These are phyloP conservation scores for Ogataea neopini DNA, from an alignment of 805 yeast species.

Conservation along the genomic window DNA sequence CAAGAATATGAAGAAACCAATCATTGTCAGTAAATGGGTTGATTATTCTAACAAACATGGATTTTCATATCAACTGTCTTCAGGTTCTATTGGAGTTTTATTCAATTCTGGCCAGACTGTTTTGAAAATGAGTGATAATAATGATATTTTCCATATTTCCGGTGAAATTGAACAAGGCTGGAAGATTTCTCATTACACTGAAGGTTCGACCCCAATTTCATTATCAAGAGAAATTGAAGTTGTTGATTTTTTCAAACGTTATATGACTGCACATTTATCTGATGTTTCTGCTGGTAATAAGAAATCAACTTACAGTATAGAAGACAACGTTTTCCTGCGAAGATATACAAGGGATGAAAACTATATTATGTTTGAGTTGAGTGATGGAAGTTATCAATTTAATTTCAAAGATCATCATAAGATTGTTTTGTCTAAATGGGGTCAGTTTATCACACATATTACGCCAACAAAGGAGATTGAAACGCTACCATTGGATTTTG, in stretches of 20 bases:
- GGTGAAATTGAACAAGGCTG: slow-evolving; percentile 52
- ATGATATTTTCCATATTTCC: slow-evolving; percentile 64
- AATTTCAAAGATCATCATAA: slow-evolving; percentile 96
- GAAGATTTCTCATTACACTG: slow-evolving; percentile 50
- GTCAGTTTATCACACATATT: slow-evolving; percentile 75
- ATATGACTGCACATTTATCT: slow-evolving; percentile 88
- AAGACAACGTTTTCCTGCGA: slow-evolving; percentile 74
- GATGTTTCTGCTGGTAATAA: slow-evolving; percentile 70
- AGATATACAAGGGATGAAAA: slow-evolving; percentile 77
- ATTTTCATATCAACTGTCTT: slow-evolving; percentile 86
- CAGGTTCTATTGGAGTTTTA: slow-evolving; percentile 86
- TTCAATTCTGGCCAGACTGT: slow-evolving; percentile 86
- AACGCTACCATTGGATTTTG: slow-evolving; percentile 57
- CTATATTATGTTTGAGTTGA: slow-evolving; percentile 88
- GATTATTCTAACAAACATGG: slow-evolving; percentile 97
- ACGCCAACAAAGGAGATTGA: slow-evolving; percentile 74
- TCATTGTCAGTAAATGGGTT: slow-evolving; percentile 92
- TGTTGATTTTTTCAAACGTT: slow-evolving; percentile 83
- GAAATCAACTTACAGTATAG: slow-evolving; percentile 34
- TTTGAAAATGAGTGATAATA: slow-evolving; percentile 64
- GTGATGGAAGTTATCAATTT: slow-evolving; percentile 90
- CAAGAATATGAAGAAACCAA: slow-evolving; percentile 48
- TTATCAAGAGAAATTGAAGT: slow-evolving; percentile 76
- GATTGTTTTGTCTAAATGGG: slow-evolving; percentile 74
- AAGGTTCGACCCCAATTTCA: slow-evolving; percentile 44